phyloP scores from a whole-genome alignment of 768 basidiomycete species.

The Paxillus ammoniavirescens region DNA sequence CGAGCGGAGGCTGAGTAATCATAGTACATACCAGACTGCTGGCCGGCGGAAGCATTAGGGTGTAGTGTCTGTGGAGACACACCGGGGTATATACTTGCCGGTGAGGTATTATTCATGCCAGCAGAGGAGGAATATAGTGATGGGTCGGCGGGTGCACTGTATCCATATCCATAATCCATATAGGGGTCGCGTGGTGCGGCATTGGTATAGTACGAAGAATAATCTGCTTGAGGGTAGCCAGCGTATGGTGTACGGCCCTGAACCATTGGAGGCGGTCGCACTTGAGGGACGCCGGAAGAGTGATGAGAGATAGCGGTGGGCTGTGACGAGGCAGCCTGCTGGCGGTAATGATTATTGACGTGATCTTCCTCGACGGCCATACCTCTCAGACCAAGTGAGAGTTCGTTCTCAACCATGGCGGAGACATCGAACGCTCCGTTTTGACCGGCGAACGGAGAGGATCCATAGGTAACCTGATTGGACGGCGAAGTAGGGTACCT shows the following conservation, averaged over 20 bases:
- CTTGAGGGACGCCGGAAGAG: conserved; percentile 33
- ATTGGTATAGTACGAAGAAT: conserved; percentile 55
- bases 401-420: conserved; percentile 48
- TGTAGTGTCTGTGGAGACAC: conserved; percentile 42
- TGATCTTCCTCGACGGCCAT: conserved; percentile 60
- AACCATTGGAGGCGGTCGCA: conserved; percentile 43
- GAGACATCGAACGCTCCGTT: conserved; percentile 38
- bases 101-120: conserved; percentile 42
- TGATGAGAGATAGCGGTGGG: conserved; percentile 28
- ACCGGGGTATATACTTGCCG: conserved; percentile 49
- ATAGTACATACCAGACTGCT: conserved; percentile 56
- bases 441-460: conserved; percentile 30
- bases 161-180: conserved; percentile 57
- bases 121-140: conserved; percentile 49
- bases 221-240: conserved; percentile 55
- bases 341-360: conserved; percentile 38
- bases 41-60: conserved; percentile 39
- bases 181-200: conserved; percentile 49
- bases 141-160: conserved; percentile 48
- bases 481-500: conserved; percentile 50
- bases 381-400: conserved; percentile 57
- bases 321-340: conserved; percentile 30
- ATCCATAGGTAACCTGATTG: conserved; percentile 31
- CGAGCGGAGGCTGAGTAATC: conserved; percentile 52
- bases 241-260: conserved; percentile 48